Evolutionary conservation across 805 yeast genomes (phyloP).

Genomic region (Wickerhamomyces strasburgensis): DNA sequence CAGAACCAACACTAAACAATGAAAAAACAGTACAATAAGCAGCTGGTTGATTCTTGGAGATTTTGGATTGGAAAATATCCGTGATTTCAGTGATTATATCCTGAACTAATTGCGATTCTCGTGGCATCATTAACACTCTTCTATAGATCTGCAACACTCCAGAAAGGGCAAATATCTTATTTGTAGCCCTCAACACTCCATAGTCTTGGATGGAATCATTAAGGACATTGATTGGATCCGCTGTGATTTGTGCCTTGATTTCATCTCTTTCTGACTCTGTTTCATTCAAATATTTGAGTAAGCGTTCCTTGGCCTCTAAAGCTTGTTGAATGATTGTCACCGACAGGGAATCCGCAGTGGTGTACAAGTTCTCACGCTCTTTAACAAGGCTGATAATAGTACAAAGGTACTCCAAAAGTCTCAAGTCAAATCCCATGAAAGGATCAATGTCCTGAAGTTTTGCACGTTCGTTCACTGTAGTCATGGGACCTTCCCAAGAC

Average conservation of each 20-base stretch:
- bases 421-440: conserved; percentile 61
- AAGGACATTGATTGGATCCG: conserved; percentile 7
- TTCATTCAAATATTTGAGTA: conserved; percentile 22
- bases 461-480: conserved; percentile 18
- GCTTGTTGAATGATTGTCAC: conserved; percentile 27
- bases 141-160: conserved; percentile 55
- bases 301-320: conserved; percentile 33
- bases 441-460: conserved; percentile 47
- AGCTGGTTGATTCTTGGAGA: conserved; percentile 42
- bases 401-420: conserved; percentile 53
- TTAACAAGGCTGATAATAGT: conserved; percentile 40
- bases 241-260: conserved; percentile 14
- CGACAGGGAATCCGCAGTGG: conserved; percentile 13
- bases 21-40: conserved; percentile 49
- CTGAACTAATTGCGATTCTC: conserved; percentile 43
- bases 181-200: conserved; percentile 39
- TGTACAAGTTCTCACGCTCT: conserved; percentile 15
- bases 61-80: conserved; percentile 27
- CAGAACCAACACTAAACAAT: conserved; percentile 52
- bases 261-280: conserved; percentile 26
- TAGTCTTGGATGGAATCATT: conserved; percentile 14
- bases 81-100: conserved; percentile 33
- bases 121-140: conserved; percentile 48
- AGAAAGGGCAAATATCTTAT: conserved; percentile 45
- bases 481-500: conserved; percentile 17